Percentiles rank a stretch among this genome's conserved stretches.
These are phyloP conservation scores for Pistacia vera DNA, from an alignment of 345 rosid species.

Conservation along the genomic window DNA sequence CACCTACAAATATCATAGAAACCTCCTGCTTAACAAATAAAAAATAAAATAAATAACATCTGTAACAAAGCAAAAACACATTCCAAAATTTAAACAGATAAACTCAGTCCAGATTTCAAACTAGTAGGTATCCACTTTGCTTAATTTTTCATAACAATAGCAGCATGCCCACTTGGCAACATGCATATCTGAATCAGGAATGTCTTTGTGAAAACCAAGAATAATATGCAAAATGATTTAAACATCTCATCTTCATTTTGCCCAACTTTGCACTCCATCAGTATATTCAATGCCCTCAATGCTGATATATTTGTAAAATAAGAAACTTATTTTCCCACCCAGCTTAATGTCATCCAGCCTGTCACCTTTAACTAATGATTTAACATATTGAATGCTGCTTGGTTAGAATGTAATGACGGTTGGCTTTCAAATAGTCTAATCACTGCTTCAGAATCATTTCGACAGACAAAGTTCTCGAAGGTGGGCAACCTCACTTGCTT, in stretches of 20 bases:
- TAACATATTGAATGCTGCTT: conserved; percentile 78
- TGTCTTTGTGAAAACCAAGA: neutral
- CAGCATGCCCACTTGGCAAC: neutral
- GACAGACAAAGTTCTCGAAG: conserved; percentile 74
- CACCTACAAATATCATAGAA: conserved; percentile 42
- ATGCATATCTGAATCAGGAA: conserved; percentile 1
- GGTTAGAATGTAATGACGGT: conserved; percentile 67
- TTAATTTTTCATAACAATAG: neutral
- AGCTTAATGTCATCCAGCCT: conserved; percentile 83
- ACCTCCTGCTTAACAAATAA: neutral
- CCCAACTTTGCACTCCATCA: neutral
- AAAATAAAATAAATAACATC: neutral
- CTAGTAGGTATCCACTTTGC: neutral
- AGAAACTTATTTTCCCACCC: conserved; percentile 11
- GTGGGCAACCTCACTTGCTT: conserved; percentile 64
- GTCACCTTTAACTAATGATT: conserved; percentile 87
- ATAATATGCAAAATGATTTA: neutral
- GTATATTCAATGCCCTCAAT: neutral
- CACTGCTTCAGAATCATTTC: conserved; percentile 87
- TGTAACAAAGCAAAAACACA: neutral
- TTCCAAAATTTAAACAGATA: neutral
- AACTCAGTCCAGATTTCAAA: neutral
- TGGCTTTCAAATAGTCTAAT: conserved; percentile 81
- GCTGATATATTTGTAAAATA: neutral
- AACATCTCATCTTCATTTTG: neutral